Conservation (phyloP, 768 basidiomycete genomes). For the Mycena capillaripes region DNA sequence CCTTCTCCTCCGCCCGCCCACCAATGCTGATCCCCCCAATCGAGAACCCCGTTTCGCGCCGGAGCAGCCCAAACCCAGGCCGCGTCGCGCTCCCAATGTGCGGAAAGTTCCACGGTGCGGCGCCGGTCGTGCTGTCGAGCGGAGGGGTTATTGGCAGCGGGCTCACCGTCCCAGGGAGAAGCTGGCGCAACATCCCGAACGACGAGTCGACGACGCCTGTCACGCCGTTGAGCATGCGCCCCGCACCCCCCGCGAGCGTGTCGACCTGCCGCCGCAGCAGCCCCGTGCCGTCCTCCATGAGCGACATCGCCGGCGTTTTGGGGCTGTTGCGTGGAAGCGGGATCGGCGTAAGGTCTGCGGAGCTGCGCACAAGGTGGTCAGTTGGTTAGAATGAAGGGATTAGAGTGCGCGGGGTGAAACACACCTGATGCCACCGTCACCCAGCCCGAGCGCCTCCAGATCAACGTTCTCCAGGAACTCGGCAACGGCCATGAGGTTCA, state of each 20-base stretch:
- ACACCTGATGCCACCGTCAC: slow-evolving; percentile 64
- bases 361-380: slow-evolving; percentile 59
- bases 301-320: slow-evolving; percentile 56
- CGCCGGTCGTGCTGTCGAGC: slow-evolving; percentile 39
- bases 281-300: slow-evolving; percentile 62
- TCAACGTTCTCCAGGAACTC: slow-evolving; percentile 98
- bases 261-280: slow-evolving; percentile 86
- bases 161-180: slow-evolving; percentile 70
- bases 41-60: slow-evolving; percentile 86
- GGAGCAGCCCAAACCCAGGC: slow-evolving; percentile 75
- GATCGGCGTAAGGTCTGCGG: slow-evolving; percentile 87
- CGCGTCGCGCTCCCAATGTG: slow-evolving; percentile 47
- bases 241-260: slow-evolving; percentile 85
- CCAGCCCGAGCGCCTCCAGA: slow-evolving; percentile 74
- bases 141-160: slow-evolving; percentile 40
- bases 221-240: slow-evolving; percentile 83
- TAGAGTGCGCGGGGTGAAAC: too few species aligned
- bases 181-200: slow-evolving; percentile 87
- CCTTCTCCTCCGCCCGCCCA: slow-evolving; percentile 43
- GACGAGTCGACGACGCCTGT: slow-evolving; percentile 92
- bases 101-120: slow-evolving; percentile 55
- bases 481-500: slow-evolving; percentile 95
- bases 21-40: slow-evolving; percentile 62
- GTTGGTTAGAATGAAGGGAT: too few species aligned
- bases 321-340: slow-evolving; percentile 71